Base-by-base conservation (phyloP, 257 asterid species). In the Leonotis leonurus region DNA sequence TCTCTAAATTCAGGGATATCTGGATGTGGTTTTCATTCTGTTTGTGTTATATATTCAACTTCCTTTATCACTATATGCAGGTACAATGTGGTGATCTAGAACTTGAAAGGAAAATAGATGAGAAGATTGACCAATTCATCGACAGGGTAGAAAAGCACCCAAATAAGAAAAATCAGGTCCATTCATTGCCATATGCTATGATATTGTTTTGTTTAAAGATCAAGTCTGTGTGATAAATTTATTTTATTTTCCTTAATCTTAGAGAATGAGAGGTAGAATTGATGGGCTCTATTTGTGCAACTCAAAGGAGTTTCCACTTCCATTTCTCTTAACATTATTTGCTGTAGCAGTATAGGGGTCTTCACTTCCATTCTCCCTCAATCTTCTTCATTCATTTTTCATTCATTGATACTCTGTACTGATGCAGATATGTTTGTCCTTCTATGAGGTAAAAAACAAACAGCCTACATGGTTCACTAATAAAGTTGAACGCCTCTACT, bases 111-210 rank as follows among this genome's bases (percentile, higher is more conserved):
- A 87, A 85, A 80, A 80, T 89, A 55, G 95, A 93, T 39, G 97
- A 83, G 72, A 93, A 85, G 78, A 89, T 89, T 71, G 88, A 80
- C 37, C 97, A 83, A 46, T 89, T 89, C 70, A 87, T 93, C 18
- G 96, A 89, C 49, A 83, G 74, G 83, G 99, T 87, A 71, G 97
- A 93, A 75, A 93, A 89, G 80, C 89, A 89, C 76, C 96, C 96
- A 11, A 87, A 85, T 80, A 85, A 82, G 86, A 89, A 89, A 81
- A 87, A 89, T 70, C 97, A 93, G 97, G 99, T 87, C 67, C 35
- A 53, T 56, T 39, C n/a, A 20, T 60, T 53, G 56, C 56, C 13
- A 58, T 64, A 52, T 29, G 44, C 49, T 70, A 6, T 56, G 32
- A 65, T 12, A 24, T 40, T 49, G 25, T 56, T 44, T 55, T n/a